These are phyloP conservation scores for Dendrobium nobile DNA, from an alignment of 106 monocot genomes.

Conservation along the genomic window DNA sequence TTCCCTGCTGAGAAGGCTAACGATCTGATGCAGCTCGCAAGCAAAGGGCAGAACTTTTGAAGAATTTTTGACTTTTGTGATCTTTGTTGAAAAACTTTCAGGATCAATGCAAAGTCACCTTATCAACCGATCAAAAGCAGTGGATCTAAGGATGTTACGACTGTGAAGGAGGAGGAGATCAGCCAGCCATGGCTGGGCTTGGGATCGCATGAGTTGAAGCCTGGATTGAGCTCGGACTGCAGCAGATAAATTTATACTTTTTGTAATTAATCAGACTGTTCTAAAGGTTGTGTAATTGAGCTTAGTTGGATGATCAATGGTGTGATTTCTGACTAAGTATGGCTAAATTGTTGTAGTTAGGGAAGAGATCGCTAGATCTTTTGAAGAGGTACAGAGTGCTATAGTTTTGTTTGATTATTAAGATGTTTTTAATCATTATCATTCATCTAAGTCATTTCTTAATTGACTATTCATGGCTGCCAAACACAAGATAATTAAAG, in stretches of 20 bases:
- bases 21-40: slow-evolving; percentile 32
- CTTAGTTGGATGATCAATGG: background rate
- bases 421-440: no score
- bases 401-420: no score
- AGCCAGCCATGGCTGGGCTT: slow-evolving; percentile 44
- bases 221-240: background rate
- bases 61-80: background rate
- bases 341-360: no score
- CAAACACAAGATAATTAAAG: no score
- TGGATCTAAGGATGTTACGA: background rate
- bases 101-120: slow-evolving; percentile 44
- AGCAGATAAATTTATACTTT: background rate
- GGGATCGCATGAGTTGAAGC: slow-evolving; percentile 2
- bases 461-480: no score
- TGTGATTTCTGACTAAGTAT: no score
- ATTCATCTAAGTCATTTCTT: no score
- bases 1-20: slow-evolving; percentile 50
- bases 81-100: slow-evolving; percentile 13
- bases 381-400: no score
- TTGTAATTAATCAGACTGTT: background rate
- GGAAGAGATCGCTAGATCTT: no score
- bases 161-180: slow-evolving; percentile 28
- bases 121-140: slow-evolving; percentile 21
- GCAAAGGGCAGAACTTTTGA: slow-evolving; percentile 1
- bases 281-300: background rate